A percentile compares a stretch with the other conserved stretches of the same genome.
Evolutionary conservation across 176 grass and related monocot species (phyloP).

Genomic region (Microstegium vimineum): DNA sequence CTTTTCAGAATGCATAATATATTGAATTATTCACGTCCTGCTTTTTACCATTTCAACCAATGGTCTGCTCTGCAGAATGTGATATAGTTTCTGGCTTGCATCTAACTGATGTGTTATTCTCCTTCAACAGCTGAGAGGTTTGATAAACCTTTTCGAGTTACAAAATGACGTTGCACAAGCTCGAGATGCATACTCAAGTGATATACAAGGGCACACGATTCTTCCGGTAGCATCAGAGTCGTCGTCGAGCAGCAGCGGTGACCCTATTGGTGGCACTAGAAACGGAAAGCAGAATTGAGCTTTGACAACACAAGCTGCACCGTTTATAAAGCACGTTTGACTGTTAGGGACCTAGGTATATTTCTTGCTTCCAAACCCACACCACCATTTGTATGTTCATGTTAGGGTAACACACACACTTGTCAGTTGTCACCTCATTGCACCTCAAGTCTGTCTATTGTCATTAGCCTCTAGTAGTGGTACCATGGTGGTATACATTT

Average conservation of each 20-base stretch:
- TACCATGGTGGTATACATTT: background rate
- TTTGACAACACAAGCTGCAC: background rate
- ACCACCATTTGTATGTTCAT: background rate
- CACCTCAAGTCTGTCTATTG: too few relatives aligned
- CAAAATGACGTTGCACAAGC: constrained; percentile 25
- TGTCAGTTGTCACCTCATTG: background rate
- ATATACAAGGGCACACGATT: constrained; percentile 39
- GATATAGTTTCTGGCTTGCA: background rate
- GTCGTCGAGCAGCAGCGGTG: constrained; percentile 30
- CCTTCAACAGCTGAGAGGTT: constrained; percentile 49
- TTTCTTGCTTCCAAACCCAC: background rate
- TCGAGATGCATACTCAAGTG: constrained; percentile 26
- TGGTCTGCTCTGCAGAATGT: background rate
- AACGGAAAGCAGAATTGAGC: constrained; percentile 22
- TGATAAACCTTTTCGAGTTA: constrained; percentile 62
- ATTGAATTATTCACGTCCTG: background rate
- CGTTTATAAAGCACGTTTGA: background rate
- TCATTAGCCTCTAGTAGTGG: background rate
- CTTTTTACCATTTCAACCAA: background rate
- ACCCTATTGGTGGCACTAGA: constrained; percentile 2
- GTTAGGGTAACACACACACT: background rate
- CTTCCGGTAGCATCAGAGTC: constrained; percentile 16
- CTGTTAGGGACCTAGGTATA: background rate
- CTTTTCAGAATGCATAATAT: background rate
- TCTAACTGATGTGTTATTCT: background rate